Conservation (phyloP, 371 early-diverging fungal species). For the Apophysomyces ossiformis region DNA sequence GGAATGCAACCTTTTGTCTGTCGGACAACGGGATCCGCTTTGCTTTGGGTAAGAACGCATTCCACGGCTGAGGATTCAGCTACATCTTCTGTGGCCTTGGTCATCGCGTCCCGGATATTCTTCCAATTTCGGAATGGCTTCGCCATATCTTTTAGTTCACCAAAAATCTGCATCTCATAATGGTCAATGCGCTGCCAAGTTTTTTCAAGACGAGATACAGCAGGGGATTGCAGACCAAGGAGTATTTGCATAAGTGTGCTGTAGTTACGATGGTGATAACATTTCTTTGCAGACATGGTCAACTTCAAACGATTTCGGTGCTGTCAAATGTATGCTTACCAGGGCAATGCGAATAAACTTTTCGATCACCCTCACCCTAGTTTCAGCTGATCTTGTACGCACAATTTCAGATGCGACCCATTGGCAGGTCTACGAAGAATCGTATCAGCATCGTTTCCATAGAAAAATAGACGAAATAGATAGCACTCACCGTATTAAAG, state of each 20-base stretch:
- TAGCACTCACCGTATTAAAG: constrained; percentile 44
- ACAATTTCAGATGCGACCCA: constrained; percentile 60
- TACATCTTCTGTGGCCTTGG: constrained; percentile 45
- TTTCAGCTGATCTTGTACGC: constrained; percentile 32
- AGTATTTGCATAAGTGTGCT: constrained; percentile 63
- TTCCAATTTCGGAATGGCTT: constrained; percentile 67
- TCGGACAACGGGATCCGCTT: constrained; percentile 16
- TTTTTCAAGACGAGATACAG: constrained; percentile 50
- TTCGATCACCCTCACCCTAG: constrained; percentile 44
- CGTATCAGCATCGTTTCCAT: not conserved
- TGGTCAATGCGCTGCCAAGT: constrained; percentile 60
- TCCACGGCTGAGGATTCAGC: constrained; percentile 52
- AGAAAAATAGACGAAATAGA: not conserved
- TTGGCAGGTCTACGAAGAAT: constrained; percentile 37
- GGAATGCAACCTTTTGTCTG: constrained; percentile 55
- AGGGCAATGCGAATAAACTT: constrained; percentile 55
- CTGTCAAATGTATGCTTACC: constrained; percentile 26
- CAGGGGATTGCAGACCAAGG: constrained; percentile 60
- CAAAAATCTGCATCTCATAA: constrained; percentile 52
- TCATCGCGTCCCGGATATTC: constrained; percentile 60
- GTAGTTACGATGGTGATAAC: constrained; percentile 63
- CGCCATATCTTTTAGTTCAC: constrained; percentile 57
- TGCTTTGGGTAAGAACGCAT: constrained; percentile 37
- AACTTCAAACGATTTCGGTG: not conserved
- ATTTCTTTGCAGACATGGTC: constrained; percentile 43